Conservation (phyloP, 768 basidiomycete genomes). For the Boletus reticuloceps region DNA sequence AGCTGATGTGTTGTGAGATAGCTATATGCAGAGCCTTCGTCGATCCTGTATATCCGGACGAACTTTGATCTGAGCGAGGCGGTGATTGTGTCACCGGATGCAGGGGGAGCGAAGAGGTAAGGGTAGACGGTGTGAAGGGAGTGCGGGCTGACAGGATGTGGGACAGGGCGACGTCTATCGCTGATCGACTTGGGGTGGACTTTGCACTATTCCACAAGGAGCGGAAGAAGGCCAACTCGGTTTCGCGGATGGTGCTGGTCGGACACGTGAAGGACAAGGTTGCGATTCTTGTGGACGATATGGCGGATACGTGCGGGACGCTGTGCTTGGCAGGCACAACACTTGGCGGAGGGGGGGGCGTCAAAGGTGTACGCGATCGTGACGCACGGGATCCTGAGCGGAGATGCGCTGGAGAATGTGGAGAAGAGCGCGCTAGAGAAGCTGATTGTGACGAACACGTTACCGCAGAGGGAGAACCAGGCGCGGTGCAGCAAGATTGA, state of each 20-base stretch:
- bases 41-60: slow-evolving; percentile 90
- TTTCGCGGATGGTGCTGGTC: slow-evolving; percentile 93
- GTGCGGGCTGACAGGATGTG: slow-evolving; percentile 14
- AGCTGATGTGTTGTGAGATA: slow-evolving; percentile 32
- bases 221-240: slow-evolving; percentile 94
- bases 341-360: slow-evolving; percentile 88
- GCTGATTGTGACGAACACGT: slow-evolving; percentile 97
- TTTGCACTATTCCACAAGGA: slow-evolving; percentile 99
- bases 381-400: slow-evolving; percentile 94
- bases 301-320: slow-evolving; percentile 97
- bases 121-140: neutral
- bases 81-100: slow-evolving; percentile 97
- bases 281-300: slow-evolving; percentile 96
- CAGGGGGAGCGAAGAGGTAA: slow-evolving; percentile 97
- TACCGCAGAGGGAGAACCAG: slow-evolving; percentile 83
- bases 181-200: slow-evolving; percentile 92
- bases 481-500: slow-evolving; percentile 75
- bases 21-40: slow-evolving; percentile 95
- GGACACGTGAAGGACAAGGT: slow-evolving; percentile 90
- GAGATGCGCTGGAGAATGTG: slow-evolving; percentile 77
- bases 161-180: slow-evolving; percentile 90
- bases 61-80: slow-evolving; percentile 83
- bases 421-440: slow-evolving; percentile 79
- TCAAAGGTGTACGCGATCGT: slow-evolving; percentile 86
- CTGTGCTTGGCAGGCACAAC: slow-evolving; percentile 87